Conservation (phyloP, 306 rosid species). For the Quercus ilex region DNA sequence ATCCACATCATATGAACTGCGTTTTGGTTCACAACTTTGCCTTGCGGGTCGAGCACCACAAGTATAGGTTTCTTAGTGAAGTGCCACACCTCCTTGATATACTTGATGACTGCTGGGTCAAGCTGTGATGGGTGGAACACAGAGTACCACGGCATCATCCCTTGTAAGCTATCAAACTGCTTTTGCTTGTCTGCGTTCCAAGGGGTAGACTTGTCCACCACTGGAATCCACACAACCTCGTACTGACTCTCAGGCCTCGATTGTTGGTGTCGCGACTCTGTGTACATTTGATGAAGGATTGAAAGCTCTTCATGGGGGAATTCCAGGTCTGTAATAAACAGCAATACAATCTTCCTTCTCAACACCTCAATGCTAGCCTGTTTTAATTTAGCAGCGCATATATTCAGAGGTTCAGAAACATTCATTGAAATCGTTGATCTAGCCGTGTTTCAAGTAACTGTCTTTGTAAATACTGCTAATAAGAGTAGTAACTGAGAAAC, state of each 20-base stretch:
- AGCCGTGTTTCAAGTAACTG: too few species aligned
- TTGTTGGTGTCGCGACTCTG: constrained; percentile 28
- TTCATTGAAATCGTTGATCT: too few species aligned
- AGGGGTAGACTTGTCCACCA: constrained; percentile 16
- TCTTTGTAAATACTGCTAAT: too few species aligned
- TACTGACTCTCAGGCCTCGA: constrained; percentile 38
- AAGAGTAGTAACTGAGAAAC: background rate
- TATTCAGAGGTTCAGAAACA: too few species aligned
- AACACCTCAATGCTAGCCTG: constrained; percentile 47
- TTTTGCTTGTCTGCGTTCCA: constrained; percentile 17
- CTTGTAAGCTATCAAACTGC: constrained; percentile 22
- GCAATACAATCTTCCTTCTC: constrained; percentile 46
- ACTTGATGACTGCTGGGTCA: constrained; percentile 35
- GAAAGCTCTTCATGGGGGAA: constrained; percentile 24
- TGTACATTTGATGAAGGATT: constrained; percentile 43
- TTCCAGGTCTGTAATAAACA: constrained; percentile 49
- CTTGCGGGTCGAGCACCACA: constrained; percentile 56
- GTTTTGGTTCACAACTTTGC: constrained; percentile 46
- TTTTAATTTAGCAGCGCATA: background rate
- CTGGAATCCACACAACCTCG: constrained; percentile 64
- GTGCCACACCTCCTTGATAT: constrained; percentile 53
- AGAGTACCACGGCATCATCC: constrained; percentile 51
- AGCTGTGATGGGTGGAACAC: constrained; percentile 38
- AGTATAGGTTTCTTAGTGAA: constrained; percentile 48
- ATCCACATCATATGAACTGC: constrained; percentile 76